Evolutionary conservation across 2,329 filamentous ascomycete species (phyloP).

Genomic region (Arthrobotrys megalospora): DNA sequence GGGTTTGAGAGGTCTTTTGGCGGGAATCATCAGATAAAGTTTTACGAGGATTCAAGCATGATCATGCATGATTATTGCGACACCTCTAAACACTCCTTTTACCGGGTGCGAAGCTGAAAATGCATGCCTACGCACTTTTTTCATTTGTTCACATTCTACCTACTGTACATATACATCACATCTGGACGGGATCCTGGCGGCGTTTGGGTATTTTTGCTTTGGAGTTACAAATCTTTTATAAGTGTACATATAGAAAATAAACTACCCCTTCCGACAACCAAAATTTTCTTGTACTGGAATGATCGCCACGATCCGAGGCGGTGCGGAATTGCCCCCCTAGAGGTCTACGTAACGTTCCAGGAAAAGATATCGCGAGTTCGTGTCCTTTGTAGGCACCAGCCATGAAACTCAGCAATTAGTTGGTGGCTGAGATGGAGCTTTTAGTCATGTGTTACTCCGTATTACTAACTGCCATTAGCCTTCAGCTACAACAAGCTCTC

Average conservation of each 20-base stretch:
- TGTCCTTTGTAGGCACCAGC: background rate
- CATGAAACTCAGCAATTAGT: background rate
- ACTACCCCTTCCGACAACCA: background rate
- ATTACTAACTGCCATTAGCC: background rate
- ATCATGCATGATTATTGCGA: background rate
- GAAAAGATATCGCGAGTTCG: too few species aligned
- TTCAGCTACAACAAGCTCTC: background rate
- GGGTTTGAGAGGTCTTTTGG: constrained; percentile 53
- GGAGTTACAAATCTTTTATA: background rate
- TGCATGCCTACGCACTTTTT: background rate
- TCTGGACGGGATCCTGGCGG: constrained; percentile 25
- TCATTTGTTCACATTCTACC: background rate
- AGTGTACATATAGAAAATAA: constrained; percentile 17
- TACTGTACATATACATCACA: constrained; percentile 39
- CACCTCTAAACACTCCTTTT: background rate
- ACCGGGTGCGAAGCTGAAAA: background rate
- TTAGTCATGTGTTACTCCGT: background rate
- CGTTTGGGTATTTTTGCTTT: constrained; percentile 22
- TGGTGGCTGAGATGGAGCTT: constrained; percentile 9
- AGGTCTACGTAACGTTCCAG: too few species aligned
- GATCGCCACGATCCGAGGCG: too few species aligned
- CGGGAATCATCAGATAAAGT: constrained; percentile 45
- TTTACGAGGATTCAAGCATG: background rate
- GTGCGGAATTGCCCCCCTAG: too few species aligned
- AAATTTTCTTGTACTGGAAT: too few species aligned